Conservation (phyloP, 2,329 filamentous ascomycete genomes). For the Myriosclerotinia curreyana region DNA sequence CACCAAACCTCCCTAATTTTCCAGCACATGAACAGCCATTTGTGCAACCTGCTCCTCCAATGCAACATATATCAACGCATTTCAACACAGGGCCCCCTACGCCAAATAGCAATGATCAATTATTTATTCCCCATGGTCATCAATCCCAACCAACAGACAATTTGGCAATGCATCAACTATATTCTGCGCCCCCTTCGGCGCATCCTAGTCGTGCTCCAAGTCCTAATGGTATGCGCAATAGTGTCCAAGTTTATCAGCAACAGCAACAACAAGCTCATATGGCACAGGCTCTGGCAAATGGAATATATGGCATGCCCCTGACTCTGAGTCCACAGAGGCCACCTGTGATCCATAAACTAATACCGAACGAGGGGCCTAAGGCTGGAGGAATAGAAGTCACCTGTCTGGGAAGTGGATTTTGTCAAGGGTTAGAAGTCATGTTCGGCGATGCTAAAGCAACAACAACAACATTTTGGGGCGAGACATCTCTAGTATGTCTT, state of each 20-base stretch:
- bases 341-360: constrained; percentile 75
- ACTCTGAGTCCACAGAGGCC: constrained; percentile 51
- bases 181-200: constrained; percentile 68
- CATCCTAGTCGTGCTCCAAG: constrained; percentile 77
- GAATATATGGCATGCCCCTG: constrained; percentile 51
- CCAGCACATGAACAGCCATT: constrained; percentile 40
- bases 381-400: constrained; percentile 85
- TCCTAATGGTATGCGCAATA: constrained; percentile 55
- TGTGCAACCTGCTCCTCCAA: constrained; percentile 25
- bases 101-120: constrained; percentile 61
- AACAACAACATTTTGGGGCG: constrained; percentile 62
- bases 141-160: constrained; percentile 65
- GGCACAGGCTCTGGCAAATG: constrained; percentile 48
- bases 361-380: constrained; percentile 77
- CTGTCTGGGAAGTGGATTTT: constrained; percentile 76
- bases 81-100: constrained; percentile 63
- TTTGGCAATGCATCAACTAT: constrained; percentile 60
- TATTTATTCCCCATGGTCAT: constrained; percentile 54
- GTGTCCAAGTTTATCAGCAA: constrained; percentile 46
- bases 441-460: constrained; percentile 70
- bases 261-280: constrained; percentile 45
- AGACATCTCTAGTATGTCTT: constrained; percentile 60
- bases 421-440: constrained; percentile 75
- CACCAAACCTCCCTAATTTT: constrained; percentile 48
- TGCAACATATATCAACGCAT: constrained; percentile 39